A percentile compares a stretch with the other conserved stretches of the same genome.
phyloP scores from a whole-genome alignment of 306 rosid genomes.

The Cyamopsis tetragonoloba region DNA sequence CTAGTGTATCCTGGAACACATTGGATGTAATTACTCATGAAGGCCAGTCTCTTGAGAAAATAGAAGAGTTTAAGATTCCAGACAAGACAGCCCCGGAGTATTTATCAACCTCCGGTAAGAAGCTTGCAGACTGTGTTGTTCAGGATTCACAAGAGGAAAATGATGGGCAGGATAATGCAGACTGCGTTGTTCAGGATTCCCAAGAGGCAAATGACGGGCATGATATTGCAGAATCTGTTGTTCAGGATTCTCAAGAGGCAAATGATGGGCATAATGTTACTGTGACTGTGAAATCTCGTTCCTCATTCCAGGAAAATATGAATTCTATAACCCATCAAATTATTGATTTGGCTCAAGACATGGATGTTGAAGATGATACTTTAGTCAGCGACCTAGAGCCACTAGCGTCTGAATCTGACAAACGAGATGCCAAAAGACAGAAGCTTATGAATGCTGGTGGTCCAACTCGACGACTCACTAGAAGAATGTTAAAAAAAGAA shows the following conservation, averaged over 20 bases:
- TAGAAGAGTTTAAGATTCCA: slow-evolving; percentile 20
- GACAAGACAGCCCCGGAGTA: slow-evolving; percentile 20
- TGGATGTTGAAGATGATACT: slow-evolving; percentile 30
- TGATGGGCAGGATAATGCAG: slow-evolving; percentile 22
- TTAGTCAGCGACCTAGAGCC: slow-evolving; percentile 17
- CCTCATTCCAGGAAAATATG: slow-evolving; percentile 15
- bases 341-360: slow-evolving; percentile 19
- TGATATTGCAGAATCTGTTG: slow-evolving; percentile 37
- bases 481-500: slow-evolving; percentile 29
- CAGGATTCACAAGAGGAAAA: slow-evolving; percentile 50
- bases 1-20: slow-evolving; percentile 15
- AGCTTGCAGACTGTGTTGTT: slow-evolving; percentile 39
- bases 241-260: slow-evolving; percentile 52
- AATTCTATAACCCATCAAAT: slow-evolving; percentile 1
- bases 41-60: slow-evolving; percentile 24
- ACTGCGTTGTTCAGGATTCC: slow-evolving; percentile 52
- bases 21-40: slow-evolving; percentile 21
- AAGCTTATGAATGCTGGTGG: slow-evolving; percentile 22
- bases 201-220: too few relatives aligned
- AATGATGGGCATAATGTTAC: slow-evolving; percentile 26
- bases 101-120: slow-evolving; percentile 32
- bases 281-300: not conserved
- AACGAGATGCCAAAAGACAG: slow-evolving; percentile 36
- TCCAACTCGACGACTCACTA: slow-evolving; percentile 26
- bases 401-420: slow-evolving; percentile 10